Conservation (phyloP, 495 filamentous ascomycete genomes). For the Aspergillus leporis region DNA sequence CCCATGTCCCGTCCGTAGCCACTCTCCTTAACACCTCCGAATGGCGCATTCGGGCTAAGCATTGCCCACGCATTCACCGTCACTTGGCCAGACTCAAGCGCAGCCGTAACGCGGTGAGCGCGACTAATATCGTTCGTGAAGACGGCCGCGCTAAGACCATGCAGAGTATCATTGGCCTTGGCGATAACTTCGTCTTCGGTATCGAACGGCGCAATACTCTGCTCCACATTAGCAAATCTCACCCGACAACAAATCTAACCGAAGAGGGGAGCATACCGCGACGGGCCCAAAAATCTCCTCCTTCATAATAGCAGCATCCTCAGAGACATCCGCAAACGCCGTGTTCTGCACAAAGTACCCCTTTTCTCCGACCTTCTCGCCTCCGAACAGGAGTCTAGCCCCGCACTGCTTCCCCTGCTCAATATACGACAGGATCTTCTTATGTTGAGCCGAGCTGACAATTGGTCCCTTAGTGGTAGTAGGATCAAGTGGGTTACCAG, state of each 20-base stretch:
- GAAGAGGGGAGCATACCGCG: slow-evolving; percentile 21
- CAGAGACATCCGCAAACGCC: slow-evolving; percentile 42
- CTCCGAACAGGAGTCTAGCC: slow-evolving; percentile 71
- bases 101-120: slow-evolving; percentile 74
- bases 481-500: slow-evolving; percentile 79
- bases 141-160: slow-evolving; percentile 78
- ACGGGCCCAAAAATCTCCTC: slow-evolving; percentile 58
- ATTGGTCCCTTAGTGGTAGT: slow-evolving; percentile 78
- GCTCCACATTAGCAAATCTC: slow-evolving; percentile 4
- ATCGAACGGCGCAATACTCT: slow-evolving; percentile 57
- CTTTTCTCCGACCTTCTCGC: slow-evolving; percentile 45
- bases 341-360: slow-evolving; percentile 53
- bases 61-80: slow-evolving; percentile 31
- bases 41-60: slow-evolving; percentile 36
- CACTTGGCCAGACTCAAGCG: slow-evolving; percentile 69
- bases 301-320: slow-evolving; percentile 40
- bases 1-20: slow-evolving; percentile 54
- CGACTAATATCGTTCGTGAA: slow-evolving; percentile 77
- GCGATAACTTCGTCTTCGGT: slow-evolving; percentile 80
- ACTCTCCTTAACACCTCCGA: slow-evolving; percentile 56
- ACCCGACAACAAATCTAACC: not conserved
- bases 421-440: slow-evolving; percentile 80
- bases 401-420: slow-evolving; percentile 73
- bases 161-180: slow-evolving; percentile 81
- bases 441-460: slow-evolving; percentile 76